Conservation (phyloP, 768 basidiomycete species). For the Russula virescens region DNA sequence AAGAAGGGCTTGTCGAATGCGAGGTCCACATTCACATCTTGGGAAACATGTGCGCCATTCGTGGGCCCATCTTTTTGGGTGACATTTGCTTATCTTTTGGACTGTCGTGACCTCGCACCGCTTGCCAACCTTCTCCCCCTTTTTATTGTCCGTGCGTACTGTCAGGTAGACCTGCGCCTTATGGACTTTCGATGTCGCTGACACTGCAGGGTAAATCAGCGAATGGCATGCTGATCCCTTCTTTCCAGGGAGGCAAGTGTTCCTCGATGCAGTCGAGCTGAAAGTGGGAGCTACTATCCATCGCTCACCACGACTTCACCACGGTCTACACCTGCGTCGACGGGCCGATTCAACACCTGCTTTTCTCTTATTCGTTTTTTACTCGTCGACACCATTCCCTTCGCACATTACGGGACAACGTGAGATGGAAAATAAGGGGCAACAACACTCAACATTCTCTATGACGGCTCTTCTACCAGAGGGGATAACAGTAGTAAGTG, state of each 20-base stretch:
- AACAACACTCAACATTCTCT: conserved; percentile 45
- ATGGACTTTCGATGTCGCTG: conserved; percentile 64
- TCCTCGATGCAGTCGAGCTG: background rate
- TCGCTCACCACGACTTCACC: conserved; percentile 70
- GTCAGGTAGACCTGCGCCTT: conserved; percentile 50
- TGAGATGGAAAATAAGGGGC: conserved; percentile 19
- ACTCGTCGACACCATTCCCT: conserved; percentile 35
- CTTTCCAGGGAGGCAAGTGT: conserved; percentile 66
- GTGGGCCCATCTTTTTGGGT: background rate
- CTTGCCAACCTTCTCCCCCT: background rate
- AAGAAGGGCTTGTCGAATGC: conserved; percentile 38
- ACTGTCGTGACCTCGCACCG: background rate
- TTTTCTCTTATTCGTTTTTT: conserved; percentile 76
- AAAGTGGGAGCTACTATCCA: conserved; percentile 50
- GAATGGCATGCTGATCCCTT: conserved; percentile 60
- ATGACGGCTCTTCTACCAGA: conserved; percentile 57
- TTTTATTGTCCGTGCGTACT: background rate
- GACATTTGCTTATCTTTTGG: background rate
- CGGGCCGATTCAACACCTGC: conserved; percentile 46
- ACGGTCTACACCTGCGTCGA: conserved; percentile 63
- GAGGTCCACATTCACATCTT: conserved; percentile 62
- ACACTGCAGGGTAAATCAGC: conserved; percentile 33
- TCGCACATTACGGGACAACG: conserved; percentile 12
- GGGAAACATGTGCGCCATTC: conserved; percentile 51
- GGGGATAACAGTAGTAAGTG: conserved; percentile 41